A percentile compares a stretch with the other conserved stretches of the same genome.
phyloP scores from a whole-genome alignment of 2,329 filamentous ascomycete genomes.

The Cadophora sp. region DNA sequence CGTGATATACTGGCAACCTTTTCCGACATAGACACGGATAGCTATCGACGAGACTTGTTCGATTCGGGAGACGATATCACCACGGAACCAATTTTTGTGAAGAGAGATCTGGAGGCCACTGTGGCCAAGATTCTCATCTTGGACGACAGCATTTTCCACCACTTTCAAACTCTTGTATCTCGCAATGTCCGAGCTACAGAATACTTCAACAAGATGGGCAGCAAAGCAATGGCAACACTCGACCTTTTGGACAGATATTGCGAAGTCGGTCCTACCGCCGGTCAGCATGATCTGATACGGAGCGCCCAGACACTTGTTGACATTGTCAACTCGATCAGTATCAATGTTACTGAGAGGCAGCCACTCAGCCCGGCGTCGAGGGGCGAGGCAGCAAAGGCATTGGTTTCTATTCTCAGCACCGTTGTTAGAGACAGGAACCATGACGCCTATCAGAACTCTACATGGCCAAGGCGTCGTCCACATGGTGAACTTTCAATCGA shows the following conservation, averaged over 20 bases:
- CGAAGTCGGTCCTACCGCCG: constrained; percentile 32
- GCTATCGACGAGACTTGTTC: constrained; percentile 39
- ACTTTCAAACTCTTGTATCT: constrained; percentile 37
- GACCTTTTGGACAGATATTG: constrained; percentile 37
- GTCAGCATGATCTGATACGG: constrained; percentile 39
- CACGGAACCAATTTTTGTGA: constrained; percentile 29
- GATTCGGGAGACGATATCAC: constrained; percentile 31
- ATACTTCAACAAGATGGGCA: constrained; percentile 39
- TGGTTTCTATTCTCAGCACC: constrained; percentile 39
- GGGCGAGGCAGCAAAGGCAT: constrained; percentile 36
- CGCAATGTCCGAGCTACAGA: constrained; percentile 35
- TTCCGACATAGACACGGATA: constrained; percentile 33
- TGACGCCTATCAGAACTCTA: constrained; percentile 36
- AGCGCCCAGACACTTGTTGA: constrained; percentile 38
- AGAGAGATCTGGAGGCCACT: constrained; percentile 40
- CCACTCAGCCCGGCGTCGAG: constrained; percentile 32
- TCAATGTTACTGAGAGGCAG: constrained; percentile 31
- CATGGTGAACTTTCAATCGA: constrained; percentile 38
- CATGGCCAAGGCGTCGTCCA: constrained; percentile 33
- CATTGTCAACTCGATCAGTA: constrained; percentile 39
- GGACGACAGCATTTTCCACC: constrained; percentile 39
- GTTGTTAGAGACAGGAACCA: constrained; percentile 38
- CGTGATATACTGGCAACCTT: constrained; percentile 43
- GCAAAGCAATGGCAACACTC: constrained; percentile 35
- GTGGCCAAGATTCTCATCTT: constrained; percentile 37